Evolutionary conservation across 805 yeast species (phyloP).

Genomic region (Wickerhamomyces bisporus): DNA sequence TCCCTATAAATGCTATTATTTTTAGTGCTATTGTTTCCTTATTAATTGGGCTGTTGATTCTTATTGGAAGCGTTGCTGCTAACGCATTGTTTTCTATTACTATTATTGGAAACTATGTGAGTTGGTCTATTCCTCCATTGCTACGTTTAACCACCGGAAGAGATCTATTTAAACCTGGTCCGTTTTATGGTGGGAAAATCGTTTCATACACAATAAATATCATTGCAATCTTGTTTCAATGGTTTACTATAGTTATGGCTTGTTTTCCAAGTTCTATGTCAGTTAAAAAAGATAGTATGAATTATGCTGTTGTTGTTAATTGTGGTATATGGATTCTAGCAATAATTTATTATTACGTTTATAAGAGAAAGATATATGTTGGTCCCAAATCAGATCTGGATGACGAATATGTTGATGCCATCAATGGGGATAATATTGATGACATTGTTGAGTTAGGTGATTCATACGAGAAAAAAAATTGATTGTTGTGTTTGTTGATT

Average conservation of each 20-base stretch:
- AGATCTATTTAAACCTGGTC: slow-evolving; percentile 58
- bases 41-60: slow-evolving; percentile 34
- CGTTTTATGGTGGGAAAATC: slow-evolving; percentile 53
- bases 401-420: slow-evolving; percentile 29
- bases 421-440: background rate
- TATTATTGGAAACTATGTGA: slow-evolving; percentile 38
- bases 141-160: slow-evolving; percentile 40
- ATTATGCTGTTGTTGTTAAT: slow-evolving; percentile 64
- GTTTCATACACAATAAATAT: slow-evolving; percentile 41
- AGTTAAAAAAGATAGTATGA: slow-evolving; percentile 47
- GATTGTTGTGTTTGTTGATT: no score
- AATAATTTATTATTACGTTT: slow-evolving; percentile 42
- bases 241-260: slow-evolving; percentile 47
- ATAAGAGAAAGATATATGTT: slow-evolving; percentile 48
- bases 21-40: slow-evolving; percentile 34
- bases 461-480: no score
- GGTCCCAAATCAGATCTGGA: slow-evolving; percentile 46
- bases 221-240: slow-evolving; percentile 44
- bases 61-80: slow-evolving; percentile 39
- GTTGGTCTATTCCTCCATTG: slow-evolving; percentile 37
- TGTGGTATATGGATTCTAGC: slow-evolving; percentile 60
- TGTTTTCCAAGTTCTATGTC: slow-evolving; percentile 51
- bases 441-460: background rate
- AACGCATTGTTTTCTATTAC: slow-evolving; percentile 39
- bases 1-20: slow-evolving; percentile 61